Percentiles rank a stretch among this genome's conserved stretches.
Conservation (phyloP, 495 filamentous ascomycete genomes). For the Talaromyces wortmannii region DNA sequence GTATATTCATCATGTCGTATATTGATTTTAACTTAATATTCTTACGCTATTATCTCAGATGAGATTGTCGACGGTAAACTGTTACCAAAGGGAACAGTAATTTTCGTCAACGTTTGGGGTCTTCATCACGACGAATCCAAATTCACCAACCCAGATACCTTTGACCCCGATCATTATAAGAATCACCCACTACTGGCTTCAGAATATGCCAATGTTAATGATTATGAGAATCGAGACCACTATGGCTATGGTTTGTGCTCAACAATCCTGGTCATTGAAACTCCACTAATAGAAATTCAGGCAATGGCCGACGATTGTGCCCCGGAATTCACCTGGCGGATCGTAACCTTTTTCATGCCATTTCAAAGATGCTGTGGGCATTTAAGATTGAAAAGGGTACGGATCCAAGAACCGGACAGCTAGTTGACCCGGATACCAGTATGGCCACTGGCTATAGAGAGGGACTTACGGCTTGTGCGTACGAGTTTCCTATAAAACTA, state of each 20-base stretch:
- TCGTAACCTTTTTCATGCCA: slow-evolving; percentile 47
- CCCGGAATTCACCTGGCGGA: slow-evolving; percentile 53
- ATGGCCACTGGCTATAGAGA: slow-evolving; percentile 20
- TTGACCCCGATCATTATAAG: slow-evolving; percentile 44
- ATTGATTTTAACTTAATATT: not conserved
- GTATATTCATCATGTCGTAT: not conserved
- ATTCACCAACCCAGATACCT: slow-evolving; percentile 43
- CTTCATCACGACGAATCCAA: slow-evolving; percentile 21
- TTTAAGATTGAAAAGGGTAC: slow-evolving; percentile 10
- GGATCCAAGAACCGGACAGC: slow-evolving; percentile 1
- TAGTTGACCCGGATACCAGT: slow-evolving; percentile 3
- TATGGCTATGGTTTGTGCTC: slow-evolving; percentile 14
- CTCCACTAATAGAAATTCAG: no score
- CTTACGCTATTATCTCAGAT: slow-evolving; percentile 5
- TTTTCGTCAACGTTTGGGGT: slow-evolving; percentile 27
- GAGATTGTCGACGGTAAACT: slow-evolving; percentile 18
- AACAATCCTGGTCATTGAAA: no score
- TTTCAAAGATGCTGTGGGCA: slow-evolving; percentile 49
- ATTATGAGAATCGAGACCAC: slow-evolving; percentile 23
- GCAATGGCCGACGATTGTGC: slow-evolving; percentile 47
- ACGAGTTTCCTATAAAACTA: slow-evolving; percentile 23
- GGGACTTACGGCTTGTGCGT: slow-evolving; percentile 34
- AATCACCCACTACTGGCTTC: slow-evolving; percentile 1
- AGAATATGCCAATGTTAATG: slow-evolving; percentile 14
- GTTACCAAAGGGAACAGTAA: slow-evolving; percentile 21